A percentile compares a stretch with the other conserved stretches of the same genome.
Conservation (phyloP, 2,329 filamentous ascomycete species). For the Fusarium setosum region DNA sequence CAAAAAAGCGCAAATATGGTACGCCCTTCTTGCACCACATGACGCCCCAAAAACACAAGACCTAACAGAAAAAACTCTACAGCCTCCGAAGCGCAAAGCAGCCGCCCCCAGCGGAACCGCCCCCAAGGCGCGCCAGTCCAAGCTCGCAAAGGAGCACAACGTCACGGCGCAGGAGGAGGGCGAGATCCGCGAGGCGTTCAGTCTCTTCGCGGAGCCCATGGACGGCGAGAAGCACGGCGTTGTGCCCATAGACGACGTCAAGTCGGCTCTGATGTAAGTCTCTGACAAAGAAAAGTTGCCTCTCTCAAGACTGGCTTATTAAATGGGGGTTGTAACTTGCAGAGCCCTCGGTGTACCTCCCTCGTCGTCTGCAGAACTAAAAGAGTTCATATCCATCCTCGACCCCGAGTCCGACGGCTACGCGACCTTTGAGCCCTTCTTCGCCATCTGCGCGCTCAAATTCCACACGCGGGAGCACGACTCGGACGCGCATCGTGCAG, state of each 20-base stretch:
- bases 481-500: constrained; percentile 66
- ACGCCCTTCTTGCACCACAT: background rate
- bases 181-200: constrained; percentile 92
- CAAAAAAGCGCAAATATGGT: constrained; percentile 33
- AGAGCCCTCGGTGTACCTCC: constrained; percentile 85
- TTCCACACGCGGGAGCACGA: constrained; percentile 71
- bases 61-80: constrained; percentile 2
- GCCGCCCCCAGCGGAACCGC: constrained; percentile 44
- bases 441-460: constrained; percentile 90
- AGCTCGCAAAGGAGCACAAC: constrained; percentile 92
- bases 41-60: background rate
- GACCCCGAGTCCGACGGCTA: constrained; percentile 86
- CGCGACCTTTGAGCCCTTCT: constrained; percentile 82
- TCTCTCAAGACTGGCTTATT: constrained; percentile 8
- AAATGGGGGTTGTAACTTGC: too few species aligned
- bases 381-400: constrained; percentile 81
- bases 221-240: constrained; percentile 79
- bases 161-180: constrained; percentile 85
- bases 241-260: constrained; percentile 74
- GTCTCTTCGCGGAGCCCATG: constrained; percentile 79
- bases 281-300: too few species aligned
- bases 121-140: constrained; percentile 73
- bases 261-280: constrained; percentile 79
- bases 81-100: constrained; percentile 67
- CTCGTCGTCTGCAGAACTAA: constrained; percentile 71